Conservation (phyloP, 148 eudicot genomes). For the Gaultheria prostrata region DNA sequence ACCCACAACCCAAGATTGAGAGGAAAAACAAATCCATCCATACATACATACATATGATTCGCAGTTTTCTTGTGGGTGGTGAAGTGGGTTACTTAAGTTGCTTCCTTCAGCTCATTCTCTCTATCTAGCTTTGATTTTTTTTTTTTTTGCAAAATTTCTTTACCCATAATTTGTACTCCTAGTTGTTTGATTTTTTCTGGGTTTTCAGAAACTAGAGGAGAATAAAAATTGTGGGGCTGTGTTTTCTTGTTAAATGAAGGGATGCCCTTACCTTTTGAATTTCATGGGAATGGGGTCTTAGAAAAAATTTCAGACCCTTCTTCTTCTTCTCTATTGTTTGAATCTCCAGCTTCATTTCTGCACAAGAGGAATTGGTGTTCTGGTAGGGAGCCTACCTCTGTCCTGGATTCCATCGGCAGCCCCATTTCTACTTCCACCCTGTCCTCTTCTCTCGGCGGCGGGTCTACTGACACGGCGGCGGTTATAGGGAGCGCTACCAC, state of each 20-base stretch:
- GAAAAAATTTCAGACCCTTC: constrained; percentile 23
- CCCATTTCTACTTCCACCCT: constrained; percentile 68
- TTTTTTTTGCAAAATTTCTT: neutral
- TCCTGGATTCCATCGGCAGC: constrained; percentile 65
- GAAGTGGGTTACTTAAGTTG: constrained; percentile 19
- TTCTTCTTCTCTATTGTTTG: constrained; percentile 12
- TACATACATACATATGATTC: neutral
- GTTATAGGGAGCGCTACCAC: constrained; percentile 22
- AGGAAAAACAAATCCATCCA: neutral
- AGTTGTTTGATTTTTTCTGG: neutral
- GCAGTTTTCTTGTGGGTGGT: constrained; percentile 19
- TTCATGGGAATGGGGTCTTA: constrained; percentile 50
- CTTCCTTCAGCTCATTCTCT: neutral
- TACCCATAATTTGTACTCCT: neutral
- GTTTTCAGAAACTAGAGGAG: neutral
- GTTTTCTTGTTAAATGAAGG: constrained; percentile 25
- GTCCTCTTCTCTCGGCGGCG: constrained; percentile 30
- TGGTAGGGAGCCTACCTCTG: constrained; percentile 60
- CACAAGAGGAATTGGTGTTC: constrained; percentile 4
- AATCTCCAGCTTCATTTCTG: constrained; percentile 17
- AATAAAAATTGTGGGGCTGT: neutral
- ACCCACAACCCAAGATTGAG: neutral
- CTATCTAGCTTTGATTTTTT: neutral
- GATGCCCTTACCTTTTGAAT: constrained; percentile 74
- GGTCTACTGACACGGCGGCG: constrained; percentile 33